These are phyloP conservation scores for Effrenium voratum DNA, from an alignment of 73 alveolate species.

Conservation along the genomic window DNA sequence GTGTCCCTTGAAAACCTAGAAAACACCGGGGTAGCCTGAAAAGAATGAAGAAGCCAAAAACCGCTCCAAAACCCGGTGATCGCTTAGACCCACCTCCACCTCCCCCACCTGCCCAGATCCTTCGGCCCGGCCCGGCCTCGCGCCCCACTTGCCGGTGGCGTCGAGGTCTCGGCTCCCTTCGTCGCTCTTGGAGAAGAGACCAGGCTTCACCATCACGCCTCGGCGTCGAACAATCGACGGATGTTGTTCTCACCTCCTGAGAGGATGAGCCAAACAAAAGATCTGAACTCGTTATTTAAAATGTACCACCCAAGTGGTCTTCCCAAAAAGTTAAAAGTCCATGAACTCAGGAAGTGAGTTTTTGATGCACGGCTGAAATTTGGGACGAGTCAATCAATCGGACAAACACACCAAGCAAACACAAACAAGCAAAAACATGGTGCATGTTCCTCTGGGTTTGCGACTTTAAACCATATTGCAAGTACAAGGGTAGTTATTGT, in stretches of 20 bases:
- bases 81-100: background rate
- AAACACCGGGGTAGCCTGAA: background rate
- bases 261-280: background rate
- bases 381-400: background rate
- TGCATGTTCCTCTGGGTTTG: too few relatives aligned
- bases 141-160: conserved; percentile 90
- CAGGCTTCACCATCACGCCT: conserved; percentile 89
- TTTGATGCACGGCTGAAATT: background rate
- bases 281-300: background rate
- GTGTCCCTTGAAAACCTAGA: background rate
- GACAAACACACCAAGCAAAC: too few relatives aligned
- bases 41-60: too few relatives aligned
- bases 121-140: background rate
- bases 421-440: too few relatives aligned
- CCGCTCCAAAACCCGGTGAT: background rate
- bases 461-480: too few relatives aligned
- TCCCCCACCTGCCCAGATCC: background rate
- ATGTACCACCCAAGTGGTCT: background rate
- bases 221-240: too few relatives aligned
- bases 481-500: too few relatives aligned
- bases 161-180: background rate
- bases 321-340: background rate
- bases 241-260: too few relatives aligned
- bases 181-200: conserved; percentile 23
- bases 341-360: background rate